Percentiles rank a stretch among this genome's conserved stretches.
These are phyloP conservation scores for Chytriomyces sp. DNA, from an alignment of 192 early-diverging fungal species.

Conservation along the genomic window DNA sequence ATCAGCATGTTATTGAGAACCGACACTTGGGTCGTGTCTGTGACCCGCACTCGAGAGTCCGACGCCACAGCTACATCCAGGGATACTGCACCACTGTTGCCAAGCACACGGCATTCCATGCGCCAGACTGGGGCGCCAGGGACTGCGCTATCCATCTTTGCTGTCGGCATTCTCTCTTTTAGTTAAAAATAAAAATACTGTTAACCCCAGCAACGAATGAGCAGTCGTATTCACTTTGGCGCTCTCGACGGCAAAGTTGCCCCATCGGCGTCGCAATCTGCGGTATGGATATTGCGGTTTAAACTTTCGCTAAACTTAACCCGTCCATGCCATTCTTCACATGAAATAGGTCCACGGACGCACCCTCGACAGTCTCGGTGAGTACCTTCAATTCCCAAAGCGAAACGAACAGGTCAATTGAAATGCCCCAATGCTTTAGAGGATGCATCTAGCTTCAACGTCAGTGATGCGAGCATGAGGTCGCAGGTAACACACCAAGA, in stretches of 20 bases:
- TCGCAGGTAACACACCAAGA: background rate
- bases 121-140: too few species aligned
- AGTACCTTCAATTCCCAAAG: background rate
- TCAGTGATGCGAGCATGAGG: too few species aligned
- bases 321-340: background rate
- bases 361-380: background rate
- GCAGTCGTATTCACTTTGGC: slow-evolving; percentile 20
- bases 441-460: too few species aligned
- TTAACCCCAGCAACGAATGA: background rate
- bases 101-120: too few species aligned
- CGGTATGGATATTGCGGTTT: background rate
- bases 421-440: background rate
- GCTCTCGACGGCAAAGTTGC: slow-evolving; percentile 3
- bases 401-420: background rate
- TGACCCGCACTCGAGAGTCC: too few species aligned
- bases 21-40: too few species aligned
- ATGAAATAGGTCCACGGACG: background rate
- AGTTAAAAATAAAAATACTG: too few species aligned
- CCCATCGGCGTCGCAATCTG: background rate
- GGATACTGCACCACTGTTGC: too few species aligned
- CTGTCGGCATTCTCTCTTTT: too few species aligned
- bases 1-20: too few species aligned
- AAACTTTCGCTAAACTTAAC: background rate
- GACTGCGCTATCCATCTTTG: too few species aligned
- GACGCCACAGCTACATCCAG: too few species aligned